Evolutionary conservation across 176 grass and related monocot genomes (phyloP).

Genomic region (Carex scoparia): DNA sequence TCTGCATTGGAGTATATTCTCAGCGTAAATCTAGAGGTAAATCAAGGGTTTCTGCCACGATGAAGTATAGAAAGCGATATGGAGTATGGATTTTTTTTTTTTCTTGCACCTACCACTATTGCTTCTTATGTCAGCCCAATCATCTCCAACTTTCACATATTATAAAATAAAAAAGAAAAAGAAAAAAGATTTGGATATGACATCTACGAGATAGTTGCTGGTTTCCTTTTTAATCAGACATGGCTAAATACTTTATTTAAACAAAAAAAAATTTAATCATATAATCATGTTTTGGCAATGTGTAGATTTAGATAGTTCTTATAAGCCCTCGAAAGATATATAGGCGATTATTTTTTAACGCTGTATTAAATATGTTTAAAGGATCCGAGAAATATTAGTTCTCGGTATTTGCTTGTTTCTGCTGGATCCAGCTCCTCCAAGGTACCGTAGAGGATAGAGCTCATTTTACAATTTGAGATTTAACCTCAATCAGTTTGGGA

Average conservation of each 20-base stretch:
- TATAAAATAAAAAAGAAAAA: not conserved
- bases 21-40: not conserved
- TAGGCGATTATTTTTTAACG: not conserved
- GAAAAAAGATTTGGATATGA: not conserved
- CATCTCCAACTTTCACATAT: not conserved
- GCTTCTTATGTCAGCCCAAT: not conserved
- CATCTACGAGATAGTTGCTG: not conserved
- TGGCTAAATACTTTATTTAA: not conserved
- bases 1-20: not conserved
- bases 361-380: not conserved
- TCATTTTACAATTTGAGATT: no score
- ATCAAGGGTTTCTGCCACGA: not conserved
- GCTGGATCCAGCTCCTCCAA: no score
- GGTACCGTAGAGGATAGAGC: no score
- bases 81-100: not conserved
- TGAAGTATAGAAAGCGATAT: not conserved
- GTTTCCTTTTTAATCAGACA: not conserved
- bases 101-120: not conserved
- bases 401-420: not conserved
- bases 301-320: not conserved
- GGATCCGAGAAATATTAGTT: not conserved
- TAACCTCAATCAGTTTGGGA: no score
- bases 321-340: not conserved
- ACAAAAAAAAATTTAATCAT: not conserved
- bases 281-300: not conserved